Base-by-base conservation (phyloP, 176 grass and related monocot genomes). In the Poa pratensis region DNA sequence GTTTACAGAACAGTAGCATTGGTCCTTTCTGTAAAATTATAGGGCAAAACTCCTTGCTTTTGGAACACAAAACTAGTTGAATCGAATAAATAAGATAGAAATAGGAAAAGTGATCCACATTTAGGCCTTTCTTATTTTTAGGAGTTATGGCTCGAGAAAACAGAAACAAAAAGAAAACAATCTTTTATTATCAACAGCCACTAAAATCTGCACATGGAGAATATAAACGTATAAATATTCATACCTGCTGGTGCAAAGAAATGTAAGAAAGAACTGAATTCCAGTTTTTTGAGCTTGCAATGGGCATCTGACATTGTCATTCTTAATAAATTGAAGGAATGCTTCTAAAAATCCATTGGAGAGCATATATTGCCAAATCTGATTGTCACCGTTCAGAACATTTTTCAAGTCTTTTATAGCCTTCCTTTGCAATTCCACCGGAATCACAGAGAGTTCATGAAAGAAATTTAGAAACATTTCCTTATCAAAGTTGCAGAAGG, bases 341-440 rank as follows among this genome's bases (percentile, higher is more conserved):
- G 93, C 91, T 89, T 99, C 93, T 69, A 87, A 18, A 86, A 98
- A 98, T 61, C 96, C 93, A 89, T 92, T 95, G 28, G 78, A 87
- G 15, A 95, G 39, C 87, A 95, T 89, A 80, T 58, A 69, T 74
- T 52, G 83, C 23, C 59, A 88, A 89, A 80, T 68, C 57, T 92
- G 80, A 73, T 87, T 81, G 79, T 94, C 91, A 71, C 61, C 77
- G 62, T 91, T 79, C 28, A 99, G 77, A 87, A 96, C 52, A 6
- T 51, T 80, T 79, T 89, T 92, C 65, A 94, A 60, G 76, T 99
- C 82, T 82, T 89, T 48, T 23, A 92, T 68, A 27, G 91, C 87
- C 53, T 82, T 92, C n/a, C 15, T 81, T 73, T 87, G 93, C 67
- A 92, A 48, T 73, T 96, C 91, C n/a, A 69, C 34, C 55, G 91